Percentiles rank a stretch among this genome's conserved stretches.
Conservation (phyloP, 768 basidiomycete genomes). For the Panus rudis region DNA sequence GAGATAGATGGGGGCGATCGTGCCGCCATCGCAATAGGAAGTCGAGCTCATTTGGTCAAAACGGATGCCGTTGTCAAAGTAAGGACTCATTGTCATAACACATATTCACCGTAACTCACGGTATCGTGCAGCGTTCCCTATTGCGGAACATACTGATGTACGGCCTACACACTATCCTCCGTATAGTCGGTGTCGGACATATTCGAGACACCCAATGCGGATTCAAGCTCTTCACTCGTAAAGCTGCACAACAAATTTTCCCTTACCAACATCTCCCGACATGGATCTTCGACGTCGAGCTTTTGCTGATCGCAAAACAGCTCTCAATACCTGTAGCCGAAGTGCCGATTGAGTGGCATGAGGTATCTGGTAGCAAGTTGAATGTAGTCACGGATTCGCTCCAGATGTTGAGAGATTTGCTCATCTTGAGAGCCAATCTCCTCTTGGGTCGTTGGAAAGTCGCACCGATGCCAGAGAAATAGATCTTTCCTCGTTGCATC, state of each 20-base stretch:
- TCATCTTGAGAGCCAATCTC: slow-evolving; percentile 80
- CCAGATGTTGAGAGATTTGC: slow-evolving; percentile 83
- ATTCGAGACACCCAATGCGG: slow-evolving; percentile 96
- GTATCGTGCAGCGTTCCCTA: slow-evolving; percentile 60
- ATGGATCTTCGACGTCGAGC: slow-evolving; percentile 97
- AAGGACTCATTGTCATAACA: slow-evolving; percentile 13
- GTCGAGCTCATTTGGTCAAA: slow-evolving; percentile 86
- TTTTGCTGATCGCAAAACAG: slow-evolving; percentile 78
- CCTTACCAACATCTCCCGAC: slow-evolving; percentile 80
- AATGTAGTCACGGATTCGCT: slow-evolving; percentile 78
- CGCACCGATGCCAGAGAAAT: slow-evolving; percentile 4
- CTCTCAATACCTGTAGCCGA: slow-evolving; percentile 74
- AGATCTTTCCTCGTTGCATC: too few relatives aligned
- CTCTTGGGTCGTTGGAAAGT: slow-evolving; percentile 69
- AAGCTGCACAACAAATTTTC: slow-evolving; percentile 76
- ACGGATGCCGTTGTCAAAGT: slow-evolving; percentile 94
- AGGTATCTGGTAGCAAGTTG: slow-evolving; percentile 89
- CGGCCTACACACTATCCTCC: slow-evolving; percentile 82
- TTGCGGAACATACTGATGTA: slow-evolving; percentile 93
- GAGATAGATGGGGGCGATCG: slow-evolving; percentile 37
- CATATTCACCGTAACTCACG: not conserved
- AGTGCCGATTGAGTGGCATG: slow-evolving; percentile 89
- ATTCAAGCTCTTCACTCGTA: slow-evolving; percentile 90
- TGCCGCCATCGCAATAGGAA: slow-evolving; percentile 72
- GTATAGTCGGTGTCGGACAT: slow-evolving; percentile 83